phyloP scores from a whole-genome alignment of 768 basidiomycete genomes.

The Termitomyces bulborhizus region DNA sequence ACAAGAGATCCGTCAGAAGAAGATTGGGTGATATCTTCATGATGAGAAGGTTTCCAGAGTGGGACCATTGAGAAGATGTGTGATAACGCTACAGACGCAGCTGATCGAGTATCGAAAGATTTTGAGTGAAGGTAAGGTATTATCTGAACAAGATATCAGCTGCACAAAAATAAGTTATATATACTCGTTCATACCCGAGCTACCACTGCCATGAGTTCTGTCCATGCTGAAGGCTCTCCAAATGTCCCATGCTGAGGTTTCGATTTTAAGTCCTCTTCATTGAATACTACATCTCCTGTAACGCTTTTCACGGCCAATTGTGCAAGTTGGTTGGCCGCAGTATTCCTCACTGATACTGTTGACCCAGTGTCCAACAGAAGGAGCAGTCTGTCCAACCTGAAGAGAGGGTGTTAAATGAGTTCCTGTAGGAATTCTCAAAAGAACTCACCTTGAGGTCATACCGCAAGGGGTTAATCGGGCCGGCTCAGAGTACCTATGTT shows the following conservation, averaged over 20 bases:
- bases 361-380: slow-evolving; percentile 94
- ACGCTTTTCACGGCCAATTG: slow-evolving; percentile 86
- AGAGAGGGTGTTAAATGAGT: slow-evolving; percentile 5
- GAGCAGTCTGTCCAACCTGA: slow-evolving; percentile 94
- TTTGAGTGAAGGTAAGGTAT: slow-evolving; percentile 88
- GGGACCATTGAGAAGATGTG: slow-evolving; percentile 84
- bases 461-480: slow-evolving; percentile 48
- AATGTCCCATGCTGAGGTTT: slow-evolving; percentile 50
- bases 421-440: neutral
- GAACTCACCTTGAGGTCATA: slow-evolving; percentile 72
- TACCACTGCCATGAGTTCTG: slow-evolving; percentile 84
- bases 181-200: slow-evolving; percentile 55
- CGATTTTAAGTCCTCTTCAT: slow-evolving; percentile 70
- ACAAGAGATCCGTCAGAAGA: slow-evolving; percentile 21
- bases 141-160: slow-evolving; percentile 44
- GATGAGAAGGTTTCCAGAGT: slow-evolving; percentile 57
- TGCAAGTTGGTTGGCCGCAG: slow-evolving; percentile 95
- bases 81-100: slow-evolving; percentile 84
- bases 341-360: slow-evolving; percentile 79
- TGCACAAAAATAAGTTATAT: slow-evolving; percentile 1
- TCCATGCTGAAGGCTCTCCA: slow-evolving; percentile 76
- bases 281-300: slow-evolving; percentile 69
- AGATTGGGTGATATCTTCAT: slow-evolving; percentile 22
- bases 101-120: slow-evolving; percentile 86
- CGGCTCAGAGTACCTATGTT: slow-evolving; percentile 39